Percentiles rank a stretch among this genome's conserved stretches.
These are phyloP conservation scores for Coriaria nepalensis DNA, from an alignment of 306 rosid genomes.

Conservation along the genomic window DNA sequence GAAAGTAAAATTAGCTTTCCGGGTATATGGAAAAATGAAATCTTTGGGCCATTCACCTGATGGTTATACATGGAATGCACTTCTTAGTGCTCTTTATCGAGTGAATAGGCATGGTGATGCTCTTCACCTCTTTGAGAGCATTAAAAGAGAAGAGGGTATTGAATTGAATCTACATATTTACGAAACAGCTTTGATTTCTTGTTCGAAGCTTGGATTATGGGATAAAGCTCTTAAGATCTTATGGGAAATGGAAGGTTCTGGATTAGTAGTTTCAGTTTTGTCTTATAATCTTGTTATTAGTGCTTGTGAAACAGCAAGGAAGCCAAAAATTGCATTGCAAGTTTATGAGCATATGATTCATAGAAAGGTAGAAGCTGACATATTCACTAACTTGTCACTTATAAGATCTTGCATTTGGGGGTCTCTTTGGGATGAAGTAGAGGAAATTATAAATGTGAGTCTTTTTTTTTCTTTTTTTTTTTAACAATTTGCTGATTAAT, in stretches of 20 bases:
- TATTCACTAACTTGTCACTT: constrained; percentile 51
- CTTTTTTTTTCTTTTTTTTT: not conserved
- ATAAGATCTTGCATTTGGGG: constrained; percentile 63
- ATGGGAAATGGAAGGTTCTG: constrained; percentile 74
- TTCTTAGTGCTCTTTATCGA: constrained; percentile 45
- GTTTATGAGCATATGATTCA: constrained; percentile 78
- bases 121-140: constrained; percentile 50
- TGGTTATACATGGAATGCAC: constrained; percentile 62
- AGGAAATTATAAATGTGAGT: constrained; percentile 58
- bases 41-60: constrained; percentile 53
- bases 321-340: constrained; percentile 64
- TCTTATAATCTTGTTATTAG: constrained; percentile 67
- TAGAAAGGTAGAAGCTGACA: constrained; percentile 49
- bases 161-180: constrained; percentile 43
- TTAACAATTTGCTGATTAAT: too few relatives aligned
- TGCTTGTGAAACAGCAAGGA: constrained; percentile 63
- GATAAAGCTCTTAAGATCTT: constrained; percentile 57
- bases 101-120: constrained; percentile 40
- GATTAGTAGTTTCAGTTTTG: constrained; percentile 29
- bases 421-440: constrained; percentile 62
- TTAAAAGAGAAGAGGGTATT: constrained; percentile 23
- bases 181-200: constrained; percentile 55
- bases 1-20: constrained; percentile 53
- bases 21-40: constrained; percentile 29
- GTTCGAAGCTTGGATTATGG: constrained; percentile 78